phyloP scores from a whole-genome alignment of 116 monocot species.

The Papilionanthe hybrid region DNA sequence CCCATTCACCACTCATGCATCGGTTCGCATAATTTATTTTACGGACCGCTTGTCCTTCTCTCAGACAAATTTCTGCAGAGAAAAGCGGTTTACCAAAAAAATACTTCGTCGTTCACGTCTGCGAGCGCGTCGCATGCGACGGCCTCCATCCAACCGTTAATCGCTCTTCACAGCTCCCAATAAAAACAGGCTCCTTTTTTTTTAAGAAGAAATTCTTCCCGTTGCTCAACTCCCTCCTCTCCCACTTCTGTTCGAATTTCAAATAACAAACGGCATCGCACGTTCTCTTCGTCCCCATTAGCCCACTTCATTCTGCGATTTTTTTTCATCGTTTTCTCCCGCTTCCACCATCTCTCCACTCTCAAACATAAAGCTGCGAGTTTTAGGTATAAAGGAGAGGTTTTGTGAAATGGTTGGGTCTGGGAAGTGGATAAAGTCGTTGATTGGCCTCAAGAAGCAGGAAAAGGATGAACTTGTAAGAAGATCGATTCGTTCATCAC shows the following conservation, averaged over 20 bases:
- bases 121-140: background rate
- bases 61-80: background rate
- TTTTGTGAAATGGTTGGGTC: constrained; percentile 60
- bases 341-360: background rate
- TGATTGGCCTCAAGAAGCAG: constrained; percentile 49
- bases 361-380: background rate
- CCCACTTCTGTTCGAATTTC: constrained; percentile 14
- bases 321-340: background rate
- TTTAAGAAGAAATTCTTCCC: background rate
- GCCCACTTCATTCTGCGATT: too few species aligned
- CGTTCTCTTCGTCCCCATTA: background rate
- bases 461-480: constrained; percentile 34
- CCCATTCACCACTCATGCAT: background rate
- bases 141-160: background rate
- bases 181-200: background rate
- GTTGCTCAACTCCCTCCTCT: constrained; percentile 1
- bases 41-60: background rate
- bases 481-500: background rate
- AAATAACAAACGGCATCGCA: constrained; percentile 16
- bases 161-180: constrained; percentile 1
- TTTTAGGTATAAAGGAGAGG: background rate
- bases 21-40: constrained; percentile 4
- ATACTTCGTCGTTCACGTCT: background rate
- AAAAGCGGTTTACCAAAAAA: background rate
- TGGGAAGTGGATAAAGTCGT: constrained; percentile 66